Percentiles rank a stretch among this genome's conserved stretches.
Conservation (phyloP, 1,284 basidiomycete species). For the Sanghuangporus weigelae region DNA sequence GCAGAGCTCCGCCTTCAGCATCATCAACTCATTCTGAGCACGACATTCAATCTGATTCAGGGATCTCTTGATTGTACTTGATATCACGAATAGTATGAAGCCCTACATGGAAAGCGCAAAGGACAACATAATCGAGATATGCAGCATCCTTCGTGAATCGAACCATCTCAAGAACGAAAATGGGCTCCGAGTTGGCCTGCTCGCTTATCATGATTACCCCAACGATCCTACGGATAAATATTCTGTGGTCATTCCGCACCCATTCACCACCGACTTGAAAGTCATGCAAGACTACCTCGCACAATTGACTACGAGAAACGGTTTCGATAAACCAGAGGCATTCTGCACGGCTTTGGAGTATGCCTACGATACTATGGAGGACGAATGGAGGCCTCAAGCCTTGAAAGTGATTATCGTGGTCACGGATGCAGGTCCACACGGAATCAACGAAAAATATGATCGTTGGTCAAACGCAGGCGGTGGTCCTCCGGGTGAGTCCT, state of each 20-base stretch:
- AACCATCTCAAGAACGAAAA: not conserved
- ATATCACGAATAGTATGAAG: not conserved
- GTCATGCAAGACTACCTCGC: not conserved
- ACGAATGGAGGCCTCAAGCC: slow-evolving; percentile 41
- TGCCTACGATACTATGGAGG: slow-evolving; percentile 34
- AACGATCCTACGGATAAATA: not conserved
- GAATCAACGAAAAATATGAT: slow-evolving; percentile 34
- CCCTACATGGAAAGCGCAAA: not conserved
- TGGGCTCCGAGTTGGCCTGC: not conserved
- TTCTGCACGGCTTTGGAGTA: slow-evolving; percentile 53
- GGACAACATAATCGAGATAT: slow-evolving; percentile 2
- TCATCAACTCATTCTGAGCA: too few species aligned
- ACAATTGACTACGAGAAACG: not conserved
- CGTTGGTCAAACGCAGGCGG: slow-evolving; percentile 31
- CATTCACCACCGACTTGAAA: not conserved
- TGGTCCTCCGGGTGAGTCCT: slow-evolving; percentile 2
- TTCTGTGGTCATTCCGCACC: not conserved
- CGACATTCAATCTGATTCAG: too few species aligned
- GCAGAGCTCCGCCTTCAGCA: too few species aligned
- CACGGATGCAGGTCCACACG: slow-evolving; percentile 58
- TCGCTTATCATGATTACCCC: not conserved
- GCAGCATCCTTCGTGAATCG: not conserved
- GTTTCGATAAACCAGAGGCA: not conserved
- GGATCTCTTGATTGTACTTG: not conserved
- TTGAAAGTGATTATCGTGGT: slow-evolving; percentile 47